A percentile compares a stretch with the other conserved stretches of the same genome.
These are phyloP conservation scores for Nepenthes mirabilis DNA, from an alignment of 148 eudicot species.

Conservation along the genomic window DNA sequence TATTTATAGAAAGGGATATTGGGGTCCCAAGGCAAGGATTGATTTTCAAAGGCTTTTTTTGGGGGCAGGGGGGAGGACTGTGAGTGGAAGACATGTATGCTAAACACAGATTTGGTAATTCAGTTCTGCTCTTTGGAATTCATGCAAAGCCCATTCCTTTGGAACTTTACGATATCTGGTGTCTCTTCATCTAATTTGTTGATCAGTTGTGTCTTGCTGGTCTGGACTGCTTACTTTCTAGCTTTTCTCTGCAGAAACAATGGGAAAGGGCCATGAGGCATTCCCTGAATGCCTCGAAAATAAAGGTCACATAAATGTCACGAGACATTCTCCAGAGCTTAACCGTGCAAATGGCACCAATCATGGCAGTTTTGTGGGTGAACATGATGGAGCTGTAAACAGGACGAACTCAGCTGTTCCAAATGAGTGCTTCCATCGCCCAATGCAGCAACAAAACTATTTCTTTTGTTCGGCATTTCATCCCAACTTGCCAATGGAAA, in stretches of 20 bases:
- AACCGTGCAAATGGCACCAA: slow-evolving; percentile 24
- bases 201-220: slow-evolving; percentile 2
- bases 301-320: slow-evolving; percentile 26
- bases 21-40: too few relatives aligned
- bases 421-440: slow-evolving; percentile 21
- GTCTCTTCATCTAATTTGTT: neutral
- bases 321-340: slow-evolving; percentile 33
- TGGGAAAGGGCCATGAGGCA: slow-evolving; percentile 58
- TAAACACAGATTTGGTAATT: neutral
- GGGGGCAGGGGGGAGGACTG: neutral
- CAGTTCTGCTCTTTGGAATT: neutral
- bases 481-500: slow-evolving; percentile 26
- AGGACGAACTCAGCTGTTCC: slow-evolving; percentile 22
- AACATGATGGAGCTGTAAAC: slow-evolving; percentile 22
- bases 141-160: neutral
- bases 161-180: neutral
- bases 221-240: slow-evolving; percentile 7
- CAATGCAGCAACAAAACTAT: slow-evolving; percentile 25
- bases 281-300: slow-evolving; percentile 43
- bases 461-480: slow-evolving; percentile 31
- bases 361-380: slow-evolving; percentile 18
- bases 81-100: neutral
- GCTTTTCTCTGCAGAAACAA: slow-evolving; percentile 30
- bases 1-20: too few relatives aligned
- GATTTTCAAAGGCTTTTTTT: slow-evolving; percentile 3